Evolutionary conservation across 371 early-diverging fungal species (phyloP).

Genomic region (Fennellomyces sp.): DNA sequence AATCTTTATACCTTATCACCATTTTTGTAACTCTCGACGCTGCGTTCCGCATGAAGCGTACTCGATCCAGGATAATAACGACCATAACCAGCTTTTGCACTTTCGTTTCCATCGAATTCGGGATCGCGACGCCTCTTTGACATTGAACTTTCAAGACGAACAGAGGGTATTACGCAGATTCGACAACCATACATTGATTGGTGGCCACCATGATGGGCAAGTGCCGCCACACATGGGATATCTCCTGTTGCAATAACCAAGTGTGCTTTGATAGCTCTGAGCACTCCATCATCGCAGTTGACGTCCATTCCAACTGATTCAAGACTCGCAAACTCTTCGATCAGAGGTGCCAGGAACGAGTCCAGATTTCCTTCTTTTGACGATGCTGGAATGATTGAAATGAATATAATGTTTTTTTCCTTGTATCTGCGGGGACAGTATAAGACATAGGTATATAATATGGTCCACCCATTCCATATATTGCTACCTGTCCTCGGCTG

Average conservation of each 20-base stretch:
- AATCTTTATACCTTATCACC: too few species aligned
- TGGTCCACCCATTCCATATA: neutral
- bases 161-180: neutral
- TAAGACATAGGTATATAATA: too few species aligned
- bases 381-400: neutral
- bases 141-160: neutral
- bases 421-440: too few species aligned
- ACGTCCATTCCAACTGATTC: neutral
- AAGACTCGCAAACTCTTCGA: neutral
- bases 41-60: neutral
- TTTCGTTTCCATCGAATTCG: too few species aligned
- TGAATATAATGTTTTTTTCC: neutral
- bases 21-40: too few species aligned
- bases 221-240: neutral
- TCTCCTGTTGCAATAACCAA: neutral
- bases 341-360: neutral
- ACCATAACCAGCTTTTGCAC: neutral
- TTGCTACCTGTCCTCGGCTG: too few species aligned
- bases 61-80: neutral
- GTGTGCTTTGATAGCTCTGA: neutral
- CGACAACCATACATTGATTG: neutral
- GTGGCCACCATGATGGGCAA: neutral
- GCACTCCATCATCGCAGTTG: neutral
- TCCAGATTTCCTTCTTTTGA: neutral
- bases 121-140: neutral